Base-by-base conservation (phyloP, 495 filamentous ascomycete genomes). In the Podospora anserina region DNA sequence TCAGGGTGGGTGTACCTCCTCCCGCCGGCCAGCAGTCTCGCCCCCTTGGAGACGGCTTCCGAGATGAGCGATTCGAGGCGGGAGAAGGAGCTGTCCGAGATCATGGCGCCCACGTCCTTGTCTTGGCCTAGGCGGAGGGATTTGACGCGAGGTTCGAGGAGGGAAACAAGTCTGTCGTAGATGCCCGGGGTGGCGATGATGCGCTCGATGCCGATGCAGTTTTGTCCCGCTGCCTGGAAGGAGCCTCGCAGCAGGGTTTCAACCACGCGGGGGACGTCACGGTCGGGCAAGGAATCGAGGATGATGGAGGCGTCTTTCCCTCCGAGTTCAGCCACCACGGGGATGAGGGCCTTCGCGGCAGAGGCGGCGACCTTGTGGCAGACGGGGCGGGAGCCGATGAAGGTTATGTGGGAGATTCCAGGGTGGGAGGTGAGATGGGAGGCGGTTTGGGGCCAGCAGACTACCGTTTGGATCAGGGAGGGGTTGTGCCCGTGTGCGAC, bases 221-320 rank as follows among this genome's bases (percentile, higher is more conserved):
- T 99, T 76, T 99, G 95, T 1, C 95, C 95, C n/a, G 94, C 88
- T 66, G 93, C 92, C 78, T 97, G 94, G 83, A 98, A 99, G 39
- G 91, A 90, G 56, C 94, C 95, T 63, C 96, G 89, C 82, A 98
- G 87, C 69, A 98, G 85, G 68, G 93, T 90, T 32, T 92, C 90
- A 30, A 87, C 87, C 62, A 97, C 87, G 53, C 87, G 82, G 0
- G 86, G 74, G 16, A 97, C 78, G 71, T 93, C 88, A 61, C 72
- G 27, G 67, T 81, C 81, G 28, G 80, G 83, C 19, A 91, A 81
- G 57, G 93, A 89, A 73, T 97, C 91, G 53, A 99, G 89, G 27
- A 99, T 78, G 39, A 99, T 89, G n/a, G 91, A 88, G 15, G 96
- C 91, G 78, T 99, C 95, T 78, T 99, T 99, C 61, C 95, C 95